Percentiles rank a stretch among this genome's conserved stretches.
phyloP scores from a whole-genome alignment of 495 filamentous ascomycete species.

The Penicillium argentinense region DNA sequence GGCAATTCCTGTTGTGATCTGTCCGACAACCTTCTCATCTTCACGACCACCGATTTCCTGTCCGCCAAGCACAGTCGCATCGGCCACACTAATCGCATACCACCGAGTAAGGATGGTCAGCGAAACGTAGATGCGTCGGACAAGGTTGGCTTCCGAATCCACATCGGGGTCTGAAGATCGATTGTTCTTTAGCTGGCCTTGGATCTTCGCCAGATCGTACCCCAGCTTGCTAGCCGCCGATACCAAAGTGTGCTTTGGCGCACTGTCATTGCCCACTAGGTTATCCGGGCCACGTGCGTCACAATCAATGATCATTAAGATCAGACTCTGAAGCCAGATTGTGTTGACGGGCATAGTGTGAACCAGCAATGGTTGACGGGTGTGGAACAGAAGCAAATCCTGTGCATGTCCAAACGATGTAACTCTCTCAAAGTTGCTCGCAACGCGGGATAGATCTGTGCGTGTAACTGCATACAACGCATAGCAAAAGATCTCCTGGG shows the following conservation, averaged over 20 bases:
- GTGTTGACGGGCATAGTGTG: constrained; percentile 38
- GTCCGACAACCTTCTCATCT: constrained; percentile 64
- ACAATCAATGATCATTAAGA: constrained; percentile 48
- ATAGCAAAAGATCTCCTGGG: constrained; percentile 71
- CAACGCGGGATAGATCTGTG: constrained; percentile 39
- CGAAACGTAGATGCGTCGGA: constrained; percentile 71
- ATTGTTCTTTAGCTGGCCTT: constrained; percentile 39
- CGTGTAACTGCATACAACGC: constrained; percentile 57
- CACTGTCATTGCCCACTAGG: constrained; percentile 41
- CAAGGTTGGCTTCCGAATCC: constrained; percentile 70
- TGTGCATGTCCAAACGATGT: constrained; percentile 44
- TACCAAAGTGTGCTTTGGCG: constrained; percentile 44
- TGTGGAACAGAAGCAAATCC: constrained; percentile 54
- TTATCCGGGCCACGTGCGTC: constrained; percentile 48
- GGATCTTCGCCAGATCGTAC: constrained; percentile 41
- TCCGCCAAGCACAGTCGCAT: constrained; percentile 57
- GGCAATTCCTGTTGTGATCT: constrained; percentile 61
- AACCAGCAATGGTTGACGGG: constrained; percentile 44
- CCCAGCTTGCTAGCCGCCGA: constrained; percentile 42
- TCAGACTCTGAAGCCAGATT: constrained; percentile 43
- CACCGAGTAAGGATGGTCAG: constrained; percentile 73
- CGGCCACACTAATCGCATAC: constrained; percentile 68
- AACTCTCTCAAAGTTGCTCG: constrained; percentile 38
- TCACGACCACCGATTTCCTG: constrained; percentile 53
- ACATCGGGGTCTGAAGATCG: constrained; percentile 47